A percentile compares a stretch with the other conserved stretches of the same genome.
These are phyloP conservation scores for Microcos paniculata DNA, from an alignment of 345 rosid genomes.

Conservation along the genomic window DNA sequence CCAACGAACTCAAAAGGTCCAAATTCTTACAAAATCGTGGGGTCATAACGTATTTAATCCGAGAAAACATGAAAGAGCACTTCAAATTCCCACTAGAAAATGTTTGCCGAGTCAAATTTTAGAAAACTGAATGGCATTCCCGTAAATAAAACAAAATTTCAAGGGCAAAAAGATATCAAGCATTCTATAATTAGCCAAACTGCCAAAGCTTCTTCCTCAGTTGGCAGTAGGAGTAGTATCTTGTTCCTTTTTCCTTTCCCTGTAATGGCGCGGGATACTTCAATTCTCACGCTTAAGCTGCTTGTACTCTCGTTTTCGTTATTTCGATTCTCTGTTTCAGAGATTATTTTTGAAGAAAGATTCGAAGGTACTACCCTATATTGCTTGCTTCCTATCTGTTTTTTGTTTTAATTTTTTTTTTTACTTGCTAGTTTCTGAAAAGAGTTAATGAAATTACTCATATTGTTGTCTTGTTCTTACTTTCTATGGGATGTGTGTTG, in stretches of 20 bases:
- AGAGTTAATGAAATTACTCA: not conserved
- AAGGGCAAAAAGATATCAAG: not conserved
- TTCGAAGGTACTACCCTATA: constrained; percentile 36
- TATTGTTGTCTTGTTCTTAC: not conserved
- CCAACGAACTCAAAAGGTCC: not conserved
- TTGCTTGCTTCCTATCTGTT: not conserved
- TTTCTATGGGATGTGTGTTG: not conserved
- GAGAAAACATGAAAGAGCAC: not conserved
- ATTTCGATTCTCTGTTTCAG: constrained; percentile 30
- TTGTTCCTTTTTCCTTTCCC: not conserved
- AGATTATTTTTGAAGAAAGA: constrained; percentile 46
- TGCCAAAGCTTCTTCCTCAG: not conserved
- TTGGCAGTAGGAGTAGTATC: not conserved
- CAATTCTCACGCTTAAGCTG: not conserved
- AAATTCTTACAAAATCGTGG: not conserved
- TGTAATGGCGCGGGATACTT: constrained; percentile 1
- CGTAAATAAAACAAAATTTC: not conserved
- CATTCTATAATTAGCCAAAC: constrained; percentile 2
- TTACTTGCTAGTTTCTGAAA: not conserved
- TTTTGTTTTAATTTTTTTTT: too few species aligned
- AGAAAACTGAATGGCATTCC: not conserved
- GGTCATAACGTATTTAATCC: not conserved
- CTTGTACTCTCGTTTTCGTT: constrained; percentile 1
- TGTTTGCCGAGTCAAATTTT: not conserved
- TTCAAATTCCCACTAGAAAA: not conserved